Evolutionary conservation across 768 basidiomycete species (phyloP), one percentile per base, ranked within the genome.

Genomic region (Leccinum ochraceum): DNA sequence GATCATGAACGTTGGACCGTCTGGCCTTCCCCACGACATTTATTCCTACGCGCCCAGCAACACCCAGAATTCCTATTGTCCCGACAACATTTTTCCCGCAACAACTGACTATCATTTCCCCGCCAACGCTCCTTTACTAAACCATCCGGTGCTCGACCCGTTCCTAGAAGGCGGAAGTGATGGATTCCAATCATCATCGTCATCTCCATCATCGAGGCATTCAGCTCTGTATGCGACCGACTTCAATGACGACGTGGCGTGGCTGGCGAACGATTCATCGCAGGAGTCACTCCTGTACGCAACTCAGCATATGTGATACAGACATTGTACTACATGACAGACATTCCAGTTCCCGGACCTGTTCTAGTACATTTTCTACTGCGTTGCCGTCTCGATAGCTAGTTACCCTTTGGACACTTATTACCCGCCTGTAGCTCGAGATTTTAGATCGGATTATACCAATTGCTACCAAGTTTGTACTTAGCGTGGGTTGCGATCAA

Each of bases 201-300:
- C 69, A 51, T 68, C 70, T 6, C 69, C 71, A 39, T 62, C 63
- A 24, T 73, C 75, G 34, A 63, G 58, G 20, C 65, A 68, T 60
- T 66, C 66, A 51, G 16, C 58, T 22, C 54, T 71, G 7, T 63
- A 65, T 59, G 28, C 56, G 26, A 28, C 53, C 28, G 52, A 60
- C 52, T 60, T 58, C 4, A 34, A 58, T 26, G 60, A 65, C 17
- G 59, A 65, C 11, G 39, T 56, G 53, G 13, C 53, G n/a, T 60
- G 54, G 42, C 30, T 57, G 20, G 28, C 54, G 17, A 57, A 50
- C 34, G 57, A 60, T 46, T 48, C 32, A 60, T 53, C 63, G 4
- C 62, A 69, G 24, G 62, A 62, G 14, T 42, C 53, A 8, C 58
- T 65, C 48, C n/a, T 61, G 16, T 62, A 74, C 49, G 39, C 56